Conservation (phyloP, 176 grass and related monocot genomes). For the Oryza glumipatula region DNA sequence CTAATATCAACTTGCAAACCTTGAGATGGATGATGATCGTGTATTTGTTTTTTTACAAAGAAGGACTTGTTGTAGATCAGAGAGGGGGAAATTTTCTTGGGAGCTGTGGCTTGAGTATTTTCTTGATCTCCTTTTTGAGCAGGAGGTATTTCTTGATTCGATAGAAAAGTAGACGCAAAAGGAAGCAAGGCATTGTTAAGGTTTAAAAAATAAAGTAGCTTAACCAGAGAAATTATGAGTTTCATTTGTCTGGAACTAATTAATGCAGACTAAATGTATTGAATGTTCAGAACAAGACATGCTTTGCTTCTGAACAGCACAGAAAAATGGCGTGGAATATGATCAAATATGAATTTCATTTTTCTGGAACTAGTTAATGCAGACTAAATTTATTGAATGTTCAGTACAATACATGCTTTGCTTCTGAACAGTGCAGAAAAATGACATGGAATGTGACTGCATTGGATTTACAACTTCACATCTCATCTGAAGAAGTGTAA, state of each 20-base stretch:
- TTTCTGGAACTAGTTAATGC: background rate
- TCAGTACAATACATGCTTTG: background rate
- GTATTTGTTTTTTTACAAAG: background rate
- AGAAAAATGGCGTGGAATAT: no score
- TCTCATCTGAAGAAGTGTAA: background rate
- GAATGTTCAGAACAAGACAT: background rate
- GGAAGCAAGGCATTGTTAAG: background rate
- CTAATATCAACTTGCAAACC: background rate
- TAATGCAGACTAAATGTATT: background rate
- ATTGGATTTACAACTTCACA: background rate
- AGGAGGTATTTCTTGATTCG: background rate
- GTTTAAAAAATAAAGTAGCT: background rate
- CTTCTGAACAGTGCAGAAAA: background rate
- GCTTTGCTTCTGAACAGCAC: background rate
- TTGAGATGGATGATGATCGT: background rate
- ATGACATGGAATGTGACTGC: background rate
- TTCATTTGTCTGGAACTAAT: background rate
- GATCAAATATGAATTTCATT: background rate
- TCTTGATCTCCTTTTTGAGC: background rate
- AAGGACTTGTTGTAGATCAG: conserved; percentile 24
- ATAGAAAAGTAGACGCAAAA: conserved; percentile 27
- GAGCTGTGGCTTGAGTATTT: background rate
- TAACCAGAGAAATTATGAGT: background rate
- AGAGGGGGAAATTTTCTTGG: conserved; percentile 8
- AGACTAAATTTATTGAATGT: background rate